A percentile compares a stretch with the other conserved stretches of the same genome.
phyloP scores from a whole-genome alignment of 1,139 yeast genomes.

The Diutina sp. region DNA sequence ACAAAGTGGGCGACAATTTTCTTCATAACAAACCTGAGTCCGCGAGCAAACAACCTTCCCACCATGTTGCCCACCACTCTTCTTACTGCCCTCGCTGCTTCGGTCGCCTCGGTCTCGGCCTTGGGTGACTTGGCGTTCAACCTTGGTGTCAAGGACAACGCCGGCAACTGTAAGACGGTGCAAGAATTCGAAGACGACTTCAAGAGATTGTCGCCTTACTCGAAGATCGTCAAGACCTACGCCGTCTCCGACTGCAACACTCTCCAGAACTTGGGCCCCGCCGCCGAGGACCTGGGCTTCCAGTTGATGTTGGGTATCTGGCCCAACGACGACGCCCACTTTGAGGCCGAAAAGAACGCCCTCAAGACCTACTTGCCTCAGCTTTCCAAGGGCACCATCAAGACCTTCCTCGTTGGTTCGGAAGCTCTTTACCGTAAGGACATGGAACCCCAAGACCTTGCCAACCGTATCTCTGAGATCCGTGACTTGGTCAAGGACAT shows the following conservation, averaged over 20 bases:
- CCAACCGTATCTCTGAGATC: constrained; percentile 46
- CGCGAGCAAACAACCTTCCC: neutral
- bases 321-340: constrained; percentile 79
- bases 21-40: neutral
- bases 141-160: constrained; percentile 62
- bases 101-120: constrained; percentile 17
- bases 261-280: constrained; percentile 72
- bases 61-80: constrained; percentile 24
- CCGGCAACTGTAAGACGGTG: constrained; percentile 61
- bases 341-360: constrained; percentile 56
- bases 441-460: constrained; percentile 56
- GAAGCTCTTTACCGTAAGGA: constrained; percentile 87
- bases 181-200: constrained; percentile 58
- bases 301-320: constrained; percentile 70
- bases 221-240: constrained; percentile 62
- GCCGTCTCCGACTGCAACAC: constrained; percentile 87
- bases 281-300: constrained; percentile 67
- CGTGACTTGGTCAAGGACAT: constrained; percentile 44
- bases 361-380: constrained; percentile 55
- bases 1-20: neutral
- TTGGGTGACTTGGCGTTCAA: constrained; percentile 43
- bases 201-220: constrained; percentile 36
- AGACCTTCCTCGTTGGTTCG: constrained; percentile 76
- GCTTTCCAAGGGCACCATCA: constrained; percentile 53
- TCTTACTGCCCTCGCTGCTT: constrained; percentile 25